Evolutionary conservation across 768 basidiomycete genomes (phyloP), one percentile per base, ranked within the genome.

Genomic region (Psilocybe azurescens): DNA sequence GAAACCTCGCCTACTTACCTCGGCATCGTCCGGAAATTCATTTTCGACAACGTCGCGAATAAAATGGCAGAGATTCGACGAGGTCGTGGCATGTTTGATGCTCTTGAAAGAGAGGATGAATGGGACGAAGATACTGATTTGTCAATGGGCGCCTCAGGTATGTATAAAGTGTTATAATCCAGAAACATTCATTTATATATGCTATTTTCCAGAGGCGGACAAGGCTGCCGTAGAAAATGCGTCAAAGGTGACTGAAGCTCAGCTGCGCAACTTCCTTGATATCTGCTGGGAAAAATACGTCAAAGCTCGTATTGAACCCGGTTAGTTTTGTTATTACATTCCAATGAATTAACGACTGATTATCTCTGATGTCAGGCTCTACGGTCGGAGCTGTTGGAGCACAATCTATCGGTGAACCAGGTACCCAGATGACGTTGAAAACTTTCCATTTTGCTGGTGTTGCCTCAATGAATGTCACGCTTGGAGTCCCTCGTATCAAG

Each of bases 361-460:
- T 24, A 51, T 38, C 3, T 49, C 14, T 50, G 32, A 48, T 48
- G 5, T 8, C 58, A 94, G 95, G 96, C 9, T 98, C 97, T 0
- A 99, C 97, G 18, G 97, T 99, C 18, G 97, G 97, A 30, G 97
- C 97, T 32, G 95, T 99, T 46, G 97, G 97, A 3, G 97, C 97
- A 5, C 97, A 99, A 72, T 99, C 97, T 1, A 99, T 99, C 65
- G 97, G 97, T 70, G 97, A 99, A 76, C 97, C 97, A 1, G 97
- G 97, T 46, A 99, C 97, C 0, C 97, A 99, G 73, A 99, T 99
- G 97, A 99, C 97, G 1, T 77, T 99, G 66, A 99, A 99, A 78
- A 99, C 97, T 59, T 99, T 99, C 88, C 97, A 99, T 83, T 99
- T 99, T 76, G 97, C 97, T 69, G 97, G 97, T 79, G 97, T 99